Evolutionary conservation across 2,329 filamentous ascomycete genomes (phyloP).

Genomic region (Xylogone sp.): DNA sequence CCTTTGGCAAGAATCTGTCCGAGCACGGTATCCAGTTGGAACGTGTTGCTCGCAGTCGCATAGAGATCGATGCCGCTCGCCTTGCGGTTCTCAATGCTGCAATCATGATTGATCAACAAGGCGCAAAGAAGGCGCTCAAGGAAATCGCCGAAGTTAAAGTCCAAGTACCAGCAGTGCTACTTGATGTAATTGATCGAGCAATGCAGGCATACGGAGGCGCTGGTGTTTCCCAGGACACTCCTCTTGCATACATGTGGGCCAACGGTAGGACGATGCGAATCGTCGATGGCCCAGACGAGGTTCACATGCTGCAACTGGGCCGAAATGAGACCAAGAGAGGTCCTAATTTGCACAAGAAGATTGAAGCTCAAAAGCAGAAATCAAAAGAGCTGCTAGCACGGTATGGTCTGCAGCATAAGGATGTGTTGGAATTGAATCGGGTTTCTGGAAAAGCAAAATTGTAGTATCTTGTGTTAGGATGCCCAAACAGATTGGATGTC

Average conservation of each 20-base stretch:
- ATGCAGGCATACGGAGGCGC: conserved; percentile 88
- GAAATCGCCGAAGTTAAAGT: conserved; percentile 94
- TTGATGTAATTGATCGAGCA: conserved; percentile 84
- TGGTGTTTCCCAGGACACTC: conserved; percentile 87
- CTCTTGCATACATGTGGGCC: conserved; percentile 78
- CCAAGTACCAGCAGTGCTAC: conserved; percentile 71
- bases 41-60: conserved; percentile 82
- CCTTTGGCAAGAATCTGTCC: conserved; percentile 78
- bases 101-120: conserved; percentile 81
- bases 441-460: neutral
- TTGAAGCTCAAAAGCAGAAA: neutral
- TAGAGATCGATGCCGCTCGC: conserved; percentile 87
- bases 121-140: conserved; percentile 80
- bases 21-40: conserved; percentile 90
- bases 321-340: conserved; percentile 68
- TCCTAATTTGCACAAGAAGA: conserved; percentile 25
- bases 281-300: conserved; percentile 90
- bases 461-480: too few species aligned
- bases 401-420: conserved; percentile 37
- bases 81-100: conserved; percentile 88
- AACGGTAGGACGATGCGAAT: conserved; percentile 73
- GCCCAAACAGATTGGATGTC: too few species aligned
- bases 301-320: conserved; percentile 76
- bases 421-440: neutral
- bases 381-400: conserved; percentile 51